Evolutionary conservation across 139 green algal species (phyloP).

Genomic region (Raphidocelis subcapitata): DNA sequence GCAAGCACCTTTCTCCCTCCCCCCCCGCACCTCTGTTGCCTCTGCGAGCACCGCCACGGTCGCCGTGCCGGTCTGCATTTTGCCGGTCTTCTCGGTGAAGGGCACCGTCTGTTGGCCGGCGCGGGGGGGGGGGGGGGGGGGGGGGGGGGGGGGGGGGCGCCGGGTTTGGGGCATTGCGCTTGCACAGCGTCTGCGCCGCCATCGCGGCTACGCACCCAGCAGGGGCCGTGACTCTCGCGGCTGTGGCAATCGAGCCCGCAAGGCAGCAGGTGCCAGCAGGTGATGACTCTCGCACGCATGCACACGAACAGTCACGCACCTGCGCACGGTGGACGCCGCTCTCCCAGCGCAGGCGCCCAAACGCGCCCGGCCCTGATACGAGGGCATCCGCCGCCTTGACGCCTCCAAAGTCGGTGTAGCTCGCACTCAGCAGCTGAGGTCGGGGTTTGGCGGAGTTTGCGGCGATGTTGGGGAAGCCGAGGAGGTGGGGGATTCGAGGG

Average conservation of each 20-base stretch:
- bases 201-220: too few relatives aligned
- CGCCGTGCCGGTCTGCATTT: slow-evolving; percentile 93
- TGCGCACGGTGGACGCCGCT: slow-evolving; percentile 93
- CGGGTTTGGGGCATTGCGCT: too few relatives aligned
- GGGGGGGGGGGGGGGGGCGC: too few relatives aligned
- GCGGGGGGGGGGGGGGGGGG: too few relatives aligned
- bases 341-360: slow-evolving; percentile 77
- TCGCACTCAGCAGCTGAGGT: slow-evolving; percentile 18
- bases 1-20: neutral
- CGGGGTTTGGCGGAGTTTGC: slow-evolving; percentile 32
- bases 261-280: too few relatives aligned
- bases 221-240: too few relatives aligned
- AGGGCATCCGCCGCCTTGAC: slow-evolving; percentile 26
- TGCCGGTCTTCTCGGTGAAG: slow-evolving; percentile 80
- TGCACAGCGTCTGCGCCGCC: too few relatives aligned
- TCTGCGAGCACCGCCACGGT: slow-evolving; percentile 85
- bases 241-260: too few relatives aligned
- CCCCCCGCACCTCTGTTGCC: slow-evolving; percentile 55
- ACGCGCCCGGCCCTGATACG: slow-evolving; percentile 19
- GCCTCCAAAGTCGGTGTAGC: slow-evolving; percentile 12
- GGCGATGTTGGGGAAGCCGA: neutral
- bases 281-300: too few relatives aligned
- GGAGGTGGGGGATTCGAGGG: neutral
- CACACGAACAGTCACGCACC: too few relatives aligned
- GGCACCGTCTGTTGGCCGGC: slow-evolving; percentile 68